These are phyloP conservation scores for Dioszegia aurantiaca DNA, from an alignment of 768 basidiomycete genomes.

Conservation along the genomic window DNA sequence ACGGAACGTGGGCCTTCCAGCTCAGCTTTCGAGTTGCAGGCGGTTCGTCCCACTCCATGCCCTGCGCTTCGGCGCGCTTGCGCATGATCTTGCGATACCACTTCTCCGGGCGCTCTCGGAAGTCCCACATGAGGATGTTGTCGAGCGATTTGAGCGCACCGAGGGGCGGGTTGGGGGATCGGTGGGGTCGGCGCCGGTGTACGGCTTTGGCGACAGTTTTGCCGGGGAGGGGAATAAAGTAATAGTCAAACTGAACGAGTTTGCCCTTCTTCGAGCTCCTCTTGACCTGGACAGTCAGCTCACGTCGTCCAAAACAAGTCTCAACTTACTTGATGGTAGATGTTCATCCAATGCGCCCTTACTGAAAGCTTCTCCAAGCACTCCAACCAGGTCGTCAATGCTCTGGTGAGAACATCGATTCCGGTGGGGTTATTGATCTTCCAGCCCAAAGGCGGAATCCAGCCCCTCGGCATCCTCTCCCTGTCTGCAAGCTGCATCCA, in stretches of 20 bases:
- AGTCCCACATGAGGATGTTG: conserved; percentile 25
- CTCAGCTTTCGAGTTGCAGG: background rate
- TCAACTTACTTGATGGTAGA: conserved; percentile 10
- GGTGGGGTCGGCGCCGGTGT: background rate
- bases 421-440: background rate
- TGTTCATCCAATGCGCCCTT: conserved; percentile 13
- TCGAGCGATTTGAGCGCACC: conserved; percentile 19
- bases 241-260: conserved; percentile 15
- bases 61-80: background rate
- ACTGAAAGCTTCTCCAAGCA: conserved; percentile 5
- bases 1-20: conserved; percentile 14
- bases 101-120: conserved; percentile 10
- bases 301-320: no score
- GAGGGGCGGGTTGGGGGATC: conserved; percentile 13
- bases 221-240: conserved; percentile 10
- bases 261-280: conserved; percentile 6
- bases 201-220: background rate
- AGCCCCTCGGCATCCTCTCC: background rate
- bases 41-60: conserved; percentile 7
- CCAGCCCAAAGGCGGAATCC: conserved; percentile 13
- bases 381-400: conserved; percentile 4
- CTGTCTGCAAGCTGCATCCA: conserved; percentile 4
- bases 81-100: conserved; percentile 6
- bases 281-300: conserved; percentile 1
- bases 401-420: background rate